A percentile compares a stretch with the other conserved stretches of the same genome.
phyloP scores from a whole-genome alignment of 129 eudicot species.

The Ambrosia artemisiifolia region DNA sequence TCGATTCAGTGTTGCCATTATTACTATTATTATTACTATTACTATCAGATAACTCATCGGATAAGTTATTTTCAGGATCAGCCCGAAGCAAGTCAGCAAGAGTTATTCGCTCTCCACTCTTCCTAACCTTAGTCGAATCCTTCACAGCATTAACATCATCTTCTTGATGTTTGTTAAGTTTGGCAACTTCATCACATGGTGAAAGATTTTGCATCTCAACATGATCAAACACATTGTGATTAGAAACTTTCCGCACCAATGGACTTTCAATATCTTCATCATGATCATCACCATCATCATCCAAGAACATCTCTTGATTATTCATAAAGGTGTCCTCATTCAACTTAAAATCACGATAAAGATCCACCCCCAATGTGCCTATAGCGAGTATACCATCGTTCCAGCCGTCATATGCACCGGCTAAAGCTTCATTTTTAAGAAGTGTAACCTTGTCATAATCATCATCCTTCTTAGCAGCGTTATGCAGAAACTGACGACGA shows the following conservation, averaged over 20 bases:
- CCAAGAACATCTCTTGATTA: slow-evolving; percentile 3
- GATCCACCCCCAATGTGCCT: slow-evolving; percentile 62
- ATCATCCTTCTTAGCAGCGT: slow-evolving; percentile 21
- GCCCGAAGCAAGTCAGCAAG: slow-evolving; percentile 64
- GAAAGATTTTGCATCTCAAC: slow-evolving; percentile 10
- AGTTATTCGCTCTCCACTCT: slow-evolving; percentile 48
- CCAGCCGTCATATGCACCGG: slow-evolving; percentile 32
- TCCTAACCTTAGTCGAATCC: slow-evolving; percentile 14
- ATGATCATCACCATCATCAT: not conserved
- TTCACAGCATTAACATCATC: not conserved
- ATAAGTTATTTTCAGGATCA: slow-evolving; percentile 34
- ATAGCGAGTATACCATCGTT: slow-evolving; percentile 53
- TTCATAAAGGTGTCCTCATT: slow-evolving; percentile 5
- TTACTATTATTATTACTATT: not conserved
- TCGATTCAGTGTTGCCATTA: not conserved
- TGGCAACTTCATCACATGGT: slow-evolving; percentile 19
- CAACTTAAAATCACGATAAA: slow-evolving; percentile 12
- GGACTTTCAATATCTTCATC: slow-evolving; percentile 36
- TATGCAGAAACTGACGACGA: slow-evolving; percentile 49
- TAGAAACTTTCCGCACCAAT: slow-evolving; percentile 29
- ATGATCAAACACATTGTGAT: slow-evolving; percentile 25
- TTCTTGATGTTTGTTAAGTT: slow-evolving; percentile 10
- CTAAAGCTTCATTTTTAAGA: slow-evolving; percentile 29
- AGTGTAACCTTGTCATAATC: slow-evolving; percentile 24
- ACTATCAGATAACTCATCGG: not conserved